Conservation (phyloP, 1,139 yeast genomes). For the Suhomyces chickasaworum region DNA sequence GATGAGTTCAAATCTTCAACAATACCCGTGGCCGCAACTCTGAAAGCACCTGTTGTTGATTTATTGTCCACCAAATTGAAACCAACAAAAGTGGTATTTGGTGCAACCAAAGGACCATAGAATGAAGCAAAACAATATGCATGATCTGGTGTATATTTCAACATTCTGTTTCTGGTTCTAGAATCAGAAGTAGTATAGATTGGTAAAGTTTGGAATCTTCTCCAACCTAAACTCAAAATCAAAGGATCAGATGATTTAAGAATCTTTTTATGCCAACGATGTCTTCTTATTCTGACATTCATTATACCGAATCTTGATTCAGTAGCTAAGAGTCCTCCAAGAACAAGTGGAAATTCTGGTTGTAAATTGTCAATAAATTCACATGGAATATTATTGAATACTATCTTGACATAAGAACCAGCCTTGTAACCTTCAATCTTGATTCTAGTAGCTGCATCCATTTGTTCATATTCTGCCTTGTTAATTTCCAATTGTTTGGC, state of each 20-base stretch:
- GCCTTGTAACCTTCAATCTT: slow-evolving; percentile 91
- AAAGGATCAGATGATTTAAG: slow-evolving; percentile 95
- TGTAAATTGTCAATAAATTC: slow-evolving; percentile 87
- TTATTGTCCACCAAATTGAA: slow-evolving; percentile 83
- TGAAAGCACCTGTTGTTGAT: slow-evolving; percentile 84
- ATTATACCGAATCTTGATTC: slow-evolving; percentile 92
- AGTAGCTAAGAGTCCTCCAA: slow-evolving; percentile 89
- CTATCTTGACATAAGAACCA: slow-evolving; percentile 91
- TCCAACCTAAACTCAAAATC: slow-evolving; percentile 93
- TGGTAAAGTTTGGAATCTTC: slow-evolving; percentile 96
- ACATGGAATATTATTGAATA: slow-evolving; percentile 81
- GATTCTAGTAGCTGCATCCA: slow-evolving; percentile 75
- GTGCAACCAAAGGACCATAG: slow-evolving; percentile 96
- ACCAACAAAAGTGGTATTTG: slow-evolving; percentile 96
- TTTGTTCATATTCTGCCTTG: slow-evolving; percentile 69
- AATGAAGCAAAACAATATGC: slow-evolving; percentile 95
- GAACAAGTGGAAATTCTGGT: slow-evolving; percentile 79
- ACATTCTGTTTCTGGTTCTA: slow-evolving; percentile 95
- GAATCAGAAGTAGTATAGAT: slow-evolving; percentile 96
- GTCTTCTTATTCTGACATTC: slow-evolving; percentile 94
- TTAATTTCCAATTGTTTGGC: slow-evolving; percentile 95
- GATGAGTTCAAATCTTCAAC: slow-evolving; percentile 90
- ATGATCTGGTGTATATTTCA: slow-evolving; percentile 98
- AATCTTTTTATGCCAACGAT: slow-evolving; percentile 98
- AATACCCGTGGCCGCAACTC: slow-evolving; percentile 97